These are phyloP conservation scores for Chrysoporthe cubensis DNA, from an alignment of 2,329 filamentous ascomycete species.

Conservation along the genomic window DNA sequence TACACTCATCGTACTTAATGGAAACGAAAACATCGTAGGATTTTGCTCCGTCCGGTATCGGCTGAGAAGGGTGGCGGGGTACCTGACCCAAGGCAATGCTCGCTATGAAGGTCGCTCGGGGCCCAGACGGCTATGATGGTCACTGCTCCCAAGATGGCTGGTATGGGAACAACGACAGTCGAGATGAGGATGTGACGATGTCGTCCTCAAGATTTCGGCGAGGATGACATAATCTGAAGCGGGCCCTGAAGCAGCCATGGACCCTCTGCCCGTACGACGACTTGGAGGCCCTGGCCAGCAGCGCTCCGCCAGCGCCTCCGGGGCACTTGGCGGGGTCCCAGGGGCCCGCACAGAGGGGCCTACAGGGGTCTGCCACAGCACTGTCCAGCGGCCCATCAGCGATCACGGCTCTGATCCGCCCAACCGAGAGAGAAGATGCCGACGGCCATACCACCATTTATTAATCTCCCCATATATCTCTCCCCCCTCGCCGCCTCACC, in stretches of 20 bases:
- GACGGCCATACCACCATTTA: background rate
- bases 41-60: constrained; percentile 3
- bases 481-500: background rate
- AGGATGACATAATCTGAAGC: background rate
- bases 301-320: background rate
- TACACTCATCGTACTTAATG: background rate
- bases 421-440: background rate
- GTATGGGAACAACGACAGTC: no score
- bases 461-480: background rate
- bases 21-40: background rate
- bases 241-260: background rate
- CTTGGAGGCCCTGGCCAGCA: background rate
- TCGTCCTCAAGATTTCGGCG: no score
- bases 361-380: background rate
- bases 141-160: background rate
- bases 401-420: background rate
- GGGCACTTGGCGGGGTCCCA: background rate
- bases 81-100: background rate
- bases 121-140: background rate
- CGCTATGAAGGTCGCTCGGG: background rate
- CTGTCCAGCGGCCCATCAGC: no score
- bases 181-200: no score
- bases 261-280: no score
- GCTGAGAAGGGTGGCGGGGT: background rate
- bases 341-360: background rate